Conservation (phyloP, 1,139 yeast genomes). For the Candida neerlandica region DNA sequence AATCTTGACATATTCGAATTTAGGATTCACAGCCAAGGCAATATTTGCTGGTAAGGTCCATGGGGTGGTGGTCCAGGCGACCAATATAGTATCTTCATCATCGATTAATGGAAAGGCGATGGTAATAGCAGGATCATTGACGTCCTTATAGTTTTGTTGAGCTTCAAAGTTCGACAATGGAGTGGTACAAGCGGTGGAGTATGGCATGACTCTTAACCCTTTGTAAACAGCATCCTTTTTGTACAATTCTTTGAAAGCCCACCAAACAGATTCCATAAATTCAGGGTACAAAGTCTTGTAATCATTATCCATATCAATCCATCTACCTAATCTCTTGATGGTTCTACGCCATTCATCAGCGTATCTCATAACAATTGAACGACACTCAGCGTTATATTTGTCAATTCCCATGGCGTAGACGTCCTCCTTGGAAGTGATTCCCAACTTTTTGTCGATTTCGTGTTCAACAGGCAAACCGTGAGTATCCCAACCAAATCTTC, state of each 20-base stretch:
- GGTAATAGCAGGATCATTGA: conserved; percentile 94
- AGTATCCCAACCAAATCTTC: conserved; percentile 99
- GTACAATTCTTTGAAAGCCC: conserved; percentile 91
- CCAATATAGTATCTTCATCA: conserved; percentile 79
- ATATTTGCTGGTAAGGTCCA: conserved; percentile 98
- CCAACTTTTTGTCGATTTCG: conserved; percentile 96
- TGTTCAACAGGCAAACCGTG: conserved; percentile 99
- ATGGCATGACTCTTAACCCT: conserved; percentile 98
- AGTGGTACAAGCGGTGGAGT: conserved; percentile 95
- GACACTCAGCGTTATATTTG: conserved; percentile 91
- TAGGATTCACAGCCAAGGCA: conserved; percentile 89
- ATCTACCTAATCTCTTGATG: conserved; percentile 92
- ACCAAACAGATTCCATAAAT: conserved; percentile 98
- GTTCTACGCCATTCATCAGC: conserved; percentile 94
- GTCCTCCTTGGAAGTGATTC: conserved; percentile 90
- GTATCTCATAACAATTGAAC: conserved; percentile 96
- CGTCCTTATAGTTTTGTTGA: conserved; percentile 97
- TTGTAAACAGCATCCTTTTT: conserved; percentile 87
- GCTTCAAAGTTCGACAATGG: conserved; percentile 98
- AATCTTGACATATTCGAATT: conserved; percentile 88
- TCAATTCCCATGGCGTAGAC: conserved; percentile 93
- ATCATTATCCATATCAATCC: conserved; percentile 99
- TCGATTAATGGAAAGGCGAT: conserved; percentile 81
- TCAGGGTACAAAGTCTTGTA: conserved; percentile 94
- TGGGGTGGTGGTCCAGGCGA: conserved; percentile 99